These are phyloP conservation scores for Ceratocystis colombiana DNA, from an alignment of 2,329 filamentous ascomycete species.

Conservation along the genomic window DNA sequence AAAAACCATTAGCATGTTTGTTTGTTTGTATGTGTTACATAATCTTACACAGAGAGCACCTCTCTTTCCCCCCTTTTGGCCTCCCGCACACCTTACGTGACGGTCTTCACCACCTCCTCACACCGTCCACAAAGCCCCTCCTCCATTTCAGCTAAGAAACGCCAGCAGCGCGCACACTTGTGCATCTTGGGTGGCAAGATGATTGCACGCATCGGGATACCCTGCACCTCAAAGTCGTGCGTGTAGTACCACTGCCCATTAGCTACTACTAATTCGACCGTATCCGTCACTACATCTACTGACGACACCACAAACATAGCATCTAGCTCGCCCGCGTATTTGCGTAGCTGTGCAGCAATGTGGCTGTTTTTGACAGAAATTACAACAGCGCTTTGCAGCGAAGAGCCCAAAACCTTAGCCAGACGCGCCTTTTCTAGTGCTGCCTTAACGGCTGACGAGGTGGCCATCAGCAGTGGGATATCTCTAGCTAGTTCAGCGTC, in stretches of 20 bases:
- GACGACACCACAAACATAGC: slow-evolving; percentile 60
- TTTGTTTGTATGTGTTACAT: slow-evolving; percentile 11
- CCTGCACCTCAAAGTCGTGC: slow-evolving; percentile 37
- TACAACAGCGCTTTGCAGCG: slow-evolving; percentile 55
- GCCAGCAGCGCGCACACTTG: slow-evolving; percentile 88
- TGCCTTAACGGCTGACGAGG: slow-evolving; percentile 59
- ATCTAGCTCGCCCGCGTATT: slow-evolving; percentile 43
- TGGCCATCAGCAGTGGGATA: slow-evolving; percentile 41
- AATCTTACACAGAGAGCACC: slow-evolving; percentile 11
- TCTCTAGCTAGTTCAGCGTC: slow-evolving; percentile 28
- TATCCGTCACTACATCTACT: slow-evolving; percentile 40
- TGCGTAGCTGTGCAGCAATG: slow-evolving; percentile 34
- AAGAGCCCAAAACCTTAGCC: slow-evolving; percentile 66
- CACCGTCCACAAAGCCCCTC: slow-evolving; percentile 64
- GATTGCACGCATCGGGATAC: slow-evolving; percentile 34
- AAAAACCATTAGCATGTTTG: neutral
- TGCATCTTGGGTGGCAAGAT: slow-evolving; percentile 42
- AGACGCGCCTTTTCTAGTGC: slow-evolving; percentile 63
- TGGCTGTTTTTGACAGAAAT: slow-evolving; percentile 48
- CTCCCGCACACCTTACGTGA: neutral
- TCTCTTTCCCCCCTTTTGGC: neutral
- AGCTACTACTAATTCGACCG: slow-evolving; percentile 28
- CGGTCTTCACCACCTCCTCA: slow-evolving; percentile 46
- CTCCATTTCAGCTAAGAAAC: slow-evolving; percentile 59
- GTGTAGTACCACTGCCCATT: slow-evolving; percentile 36